These are phyloP conservation scores for Kregervanrija pseudodelftensis DNA, from an alignment of 805 yeast species.

Conservation along the genomic window DNA sequence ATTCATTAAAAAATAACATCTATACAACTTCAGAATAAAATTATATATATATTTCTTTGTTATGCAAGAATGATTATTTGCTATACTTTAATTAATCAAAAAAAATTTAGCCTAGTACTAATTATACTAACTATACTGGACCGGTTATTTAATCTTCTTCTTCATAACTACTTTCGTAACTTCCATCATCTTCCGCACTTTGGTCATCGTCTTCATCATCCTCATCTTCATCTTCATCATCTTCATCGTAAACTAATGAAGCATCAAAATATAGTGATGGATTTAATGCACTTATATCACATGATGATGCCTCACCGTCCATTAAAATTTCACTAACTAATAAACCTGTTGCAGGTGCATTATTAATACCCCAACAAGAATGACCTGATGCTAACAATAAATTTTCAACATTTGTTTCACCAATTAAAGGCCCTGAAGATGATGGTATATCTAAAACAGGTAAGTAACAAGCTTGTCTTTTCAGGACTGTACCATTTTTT, in stretches of 20 bases:
- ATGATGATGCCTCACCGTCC: slow-evolving; percentile 74
- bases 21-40: too few relatives aligned
- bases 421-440: slow-evolving; percentile 87
- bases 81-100: too few relatives aligned
- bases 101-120: not conserved
- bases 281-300: slow-evolving; percentile 75
- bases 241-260: slow-evolving; percentile 29
- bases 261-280: slow-evolving; percentile 88
- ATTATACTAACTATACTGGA: too few relatives aligned
- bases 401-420: slow-evolving; percentile 81
- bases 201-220: slow-evolving; percentile 19
- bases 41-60: too few relatives aligned
- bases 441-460: slow-evolving; percentile 94
- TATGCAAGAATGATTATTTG: too few relatives aligned
- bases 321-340: slow-evolving; percentile 79
- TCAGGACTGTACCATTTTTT: slow-evolving; percentile 64
- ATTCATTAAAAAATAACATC: too few relatives aligned
- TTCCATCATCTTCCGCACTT: slow-evolving; percentile 15
- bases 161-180: slow-evolving; percentile 11
- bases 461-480: slow-evolving; percentile 89
- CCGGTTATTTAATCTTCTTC: slow-evolving; percentile 7
- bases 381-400: slow-evolving; percentile 86
- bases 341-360: slow-evolving; percentile 96
- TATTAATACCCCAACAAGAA: slow-evolving; percentile 98
- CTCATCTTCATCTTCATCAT: slow-evolving; percentile 22